These are phyloP conservation scores for Paraconiothyrium brasiliense DNA, from an alignment of 2,329 filamentous ascomycete genomes.

Conservation along the genomic window DNA sequence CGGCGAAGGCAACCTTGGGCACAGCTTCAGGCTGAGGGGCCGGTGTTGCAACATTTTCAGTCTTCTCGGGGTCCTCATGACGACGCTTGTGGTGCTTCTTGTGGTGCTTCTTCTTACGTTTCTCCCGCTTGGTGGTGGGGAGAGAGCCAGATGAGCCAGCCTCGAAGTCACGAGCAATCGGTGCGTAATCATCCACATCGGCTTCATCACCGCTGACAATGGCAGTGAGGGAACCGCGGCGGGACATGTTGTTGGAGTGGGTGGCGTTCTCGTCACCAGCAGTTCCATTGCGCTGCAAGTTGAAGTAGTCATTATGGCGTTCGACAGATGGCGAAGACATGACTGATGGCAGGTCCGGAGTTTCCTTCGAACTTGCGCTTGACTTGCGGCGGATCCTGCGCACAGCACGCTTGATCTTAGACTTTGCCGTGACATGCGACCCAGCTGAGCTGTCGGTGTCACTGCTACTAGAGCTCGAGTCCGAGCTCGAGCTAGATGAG, in stretches of 20 bases:
- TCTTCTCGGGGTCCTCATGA: conserved; percentile 35
- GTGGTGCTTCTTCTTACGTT: conserved; percentile 55
- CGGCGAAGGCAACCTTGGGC: conserved; percentile 52
- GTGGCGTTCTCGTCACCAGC: conserved; percentile 34
- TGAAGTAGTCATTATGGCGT: conserved; percentile 50
- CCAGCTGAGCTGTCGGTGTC: conserved; percentile 75
- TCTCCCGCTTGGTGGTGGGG: conserved; percentile 50
- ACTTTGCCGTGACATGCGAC: conserved; percentile 77
- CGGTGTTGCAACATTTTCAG: conserved; percentile 21
- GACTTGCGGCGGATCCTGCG: conserved; percentile 80
- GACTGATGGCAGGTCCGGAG: conserved; percentile 56
- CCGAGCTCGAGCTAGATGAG: conserved; percentile 67
- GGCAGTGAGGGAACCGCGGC: conserved; percentile 50
- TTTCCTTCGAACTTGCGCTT: conserved; percentile 74
- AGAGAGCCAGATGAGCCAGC: conserved; percentile 45
- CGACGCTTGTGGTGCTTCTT: conserved; percentile 54
- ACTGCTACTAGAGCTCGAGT: conserved; percentile 50
- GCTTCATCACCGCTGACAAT: conserved; percentile 65
- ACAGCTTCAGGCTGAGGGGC: conserved; percentile 20
- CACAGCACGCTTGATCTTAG: conserved; percentile 78
- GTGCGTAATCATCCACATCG: conserved; percentile 57
- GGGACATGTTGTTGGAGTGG: conserved; percentile 33
- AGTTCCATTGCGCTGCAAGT: conserved; percentile 37
- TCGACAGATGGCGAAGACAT: conserved; percentile 57
- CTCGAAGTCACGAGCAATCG: conserved; percentile 61